phyloP scores from a whole-genome alignment of 1,139 yeast genomes.

The Kodamaea sp. region DNA sequence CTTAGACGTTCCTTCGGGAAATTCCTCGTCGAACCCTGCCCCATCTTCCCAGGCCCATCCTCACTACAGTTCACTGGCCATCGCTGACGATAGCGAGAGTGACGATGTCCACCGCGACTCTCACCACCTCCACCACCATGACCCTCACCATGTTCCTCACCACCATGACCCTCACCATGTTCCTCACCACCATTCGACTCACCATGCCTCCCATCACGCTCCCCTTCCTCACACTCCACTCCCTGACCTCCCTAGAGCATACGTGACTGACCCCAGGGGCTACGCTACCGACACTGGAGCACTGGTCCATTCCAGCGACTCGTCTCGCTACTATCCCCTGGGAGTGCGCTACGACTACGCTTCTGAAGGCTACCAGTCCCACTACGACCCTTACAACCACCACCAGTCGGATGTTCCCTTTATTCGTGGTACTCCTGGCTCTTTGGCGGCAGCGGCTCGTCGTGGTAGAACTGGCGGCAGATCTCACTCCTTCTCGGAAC shows the following conservation, averaged over 20 bases:
- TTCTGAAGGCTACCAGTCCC: constrained; percentile 25
- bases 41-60: constrained; percentile 22
- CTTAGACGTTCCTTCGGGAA: neutral
- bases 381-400: constrained; percentile 22
- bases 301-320: constrained; percentile 4
- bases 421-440: constrained; percentile 15
- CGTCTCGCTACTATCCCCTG: constrained; percentile 10
- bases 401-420: constrained; percentile 19
- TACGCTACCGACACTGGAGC: constrained; percentile 10
- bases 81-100: too few species aligned
- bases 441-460: constrained; percentile 19
- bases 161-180: constrained; percentile 4
- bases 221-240: neutral
- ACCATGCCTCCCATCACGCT: neutral
- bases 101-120: too few species aligned
- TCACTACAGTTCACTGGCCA: constrained; percentile 27
- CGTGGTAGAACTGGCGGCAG: constrained; percentile 25
- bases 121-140: constrained; percentile 7
- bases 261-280: too few species aligned
- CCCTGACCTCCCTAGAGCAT: constrained; percentile 1
- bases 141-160: constrained; percentile 7
- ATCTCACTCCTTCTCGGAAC: constrained; percentile 33
- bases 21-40: constrained; percentile 6
- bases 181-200: neutral
- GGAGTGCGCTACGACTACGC: constrained; percentile 22